phyloP scores from a whole-genome alignment of 495 filamentous ascomycete species.

The Tuber indicum region DNA sequence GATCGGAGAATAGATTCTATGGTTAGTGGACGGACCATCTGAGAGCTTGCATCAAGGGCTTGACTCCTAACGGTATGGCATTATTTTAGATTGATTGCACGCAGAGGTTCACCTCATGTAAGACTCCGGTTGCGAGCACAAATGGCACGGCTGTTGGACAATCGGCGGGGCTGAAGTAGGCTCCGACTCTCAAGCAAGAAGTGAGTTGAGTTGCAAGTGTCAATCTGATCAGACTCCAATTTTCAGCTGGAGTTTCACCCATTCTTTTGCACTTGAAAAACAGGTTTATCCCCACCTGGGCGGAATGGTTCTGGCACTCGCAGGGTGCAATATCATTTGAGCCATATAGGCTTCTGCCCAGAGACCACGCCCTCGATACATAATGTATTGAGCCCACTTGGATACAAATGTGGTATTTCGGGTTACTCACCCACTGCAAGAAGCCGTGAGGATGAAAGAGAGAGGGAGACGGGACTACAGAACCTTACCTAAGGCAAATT shows the following conservation, averaged over 20 bases:
- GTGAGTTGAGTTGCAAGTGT: not conserved
- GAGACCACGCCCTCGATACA: not conserved
- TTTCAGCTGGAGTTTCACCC: not conserved
- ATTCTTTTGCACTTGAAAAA: not conserved
- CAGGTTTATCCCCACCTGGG: not conserved
- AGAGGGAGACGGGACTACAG: not conserved
- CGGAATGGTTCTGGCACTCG: not conserved
- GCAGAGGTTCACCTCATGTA: not conserved
- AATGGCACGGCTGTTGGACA: not conserved
- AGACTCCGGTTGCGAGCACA: not conserved
- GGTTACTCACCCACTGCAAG: not conserved
- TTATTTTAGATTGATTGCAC: not conserved
- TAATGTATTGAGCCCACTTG: not conserved
- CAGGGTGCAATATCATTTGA: not conserved
- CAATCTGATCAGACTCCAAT: not conserved
- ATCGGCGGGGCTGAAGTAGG: not conserved
- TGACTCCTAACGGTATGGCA: not conserved
- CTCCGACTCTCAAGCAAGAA: not conserved
- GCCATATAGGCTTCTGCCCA: not conserved
- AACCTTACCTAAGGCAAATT: not conserved
- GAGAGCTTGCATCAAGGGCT: not conserved
- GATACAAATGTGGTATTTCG: no score
- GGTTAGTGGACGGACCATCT: not conserved
- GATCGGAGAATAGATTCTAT: not conserved
- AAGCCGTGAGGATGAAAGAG: not conserved